Percentiles rank a stretch among this genome's conserved stretches.
phyloP scores from a whole-genome alignment of 176 grass and related monocot species.

The Carex myosuroides region DNA sequence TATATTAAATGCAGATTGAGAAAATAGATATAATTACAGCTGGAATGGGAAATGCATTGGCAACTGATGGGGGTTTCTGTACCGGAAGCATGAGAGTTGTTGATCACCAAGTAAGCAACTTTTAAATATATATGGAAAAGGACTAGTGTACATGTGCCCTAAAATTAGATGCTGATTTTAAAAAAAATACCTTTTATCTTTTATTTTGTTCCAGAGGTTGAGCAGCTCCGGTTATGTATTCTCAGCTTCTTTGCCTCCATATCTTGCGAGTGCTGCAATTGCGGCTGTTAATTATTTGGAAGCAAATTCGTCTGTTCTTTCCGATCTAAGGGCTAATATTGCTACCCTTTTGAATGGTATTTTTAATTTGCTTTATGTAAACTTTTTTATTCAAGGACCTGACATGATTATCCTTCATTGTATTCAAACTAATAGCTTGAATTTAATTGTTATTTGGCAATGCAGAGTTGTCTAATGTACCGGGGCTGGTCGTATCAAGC shows the following conservation, averaged over 20 bases:
- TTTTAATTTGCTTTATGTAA: neutral
- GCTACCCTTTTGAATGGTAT: slow-evolving; percentile 49
- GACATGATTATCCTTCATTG: neutral
- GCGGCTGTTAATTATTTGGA: slow-evolving; percentile 80
- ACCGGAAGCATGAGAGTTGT: slow-evolving; percentile 90
- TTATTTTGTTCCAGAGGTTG: slow-evolving; percentile 54
- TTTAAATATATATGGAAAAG: neutral
- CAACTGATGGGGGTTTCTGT: slow-evolving; percentile 93
- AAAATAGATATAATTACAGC: slow-evolving; percentile 98
- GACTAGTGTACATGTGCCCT: neutral
- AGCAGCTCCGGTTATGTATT: slow-evolving; percentile 92
- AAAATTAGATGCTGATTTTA: neutral
- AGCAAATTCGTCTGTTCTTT: slow-evolving; percentile 63
- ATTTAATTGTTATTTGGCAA: slow-evolving; percentile 3
- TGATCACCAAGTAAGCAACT: slow-evolving; percentile 81
- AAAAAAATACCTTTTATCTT: neutral
- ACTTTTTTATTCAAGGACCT: neutral
- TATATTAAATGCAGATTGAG: slow-evolving; percentile 49
- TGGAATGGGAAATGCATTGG: slow-evolving; percentile 92
- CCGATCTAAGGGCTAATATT: slow-evolving; percentile 56
- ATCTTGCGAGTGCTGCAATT: slow-evolving; percentile 79
- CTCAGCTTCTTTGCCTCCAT: slow-evolving; percentile 89
- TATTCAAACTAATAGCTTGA: slow-evolving; percentile 17
- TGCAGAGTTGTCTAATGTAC: slow-evolving; percentile 54
- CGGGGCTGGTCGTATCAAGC: slow-evolving; percentile 53